A percentile compares a stretch with the other conserved stretches of the same genome.
These are phyloP conservation scores for Pulveroboletus ravenelii DNA, from an alignment of 768 basidiomycete species.

Conservation along the genomic window DNA sequence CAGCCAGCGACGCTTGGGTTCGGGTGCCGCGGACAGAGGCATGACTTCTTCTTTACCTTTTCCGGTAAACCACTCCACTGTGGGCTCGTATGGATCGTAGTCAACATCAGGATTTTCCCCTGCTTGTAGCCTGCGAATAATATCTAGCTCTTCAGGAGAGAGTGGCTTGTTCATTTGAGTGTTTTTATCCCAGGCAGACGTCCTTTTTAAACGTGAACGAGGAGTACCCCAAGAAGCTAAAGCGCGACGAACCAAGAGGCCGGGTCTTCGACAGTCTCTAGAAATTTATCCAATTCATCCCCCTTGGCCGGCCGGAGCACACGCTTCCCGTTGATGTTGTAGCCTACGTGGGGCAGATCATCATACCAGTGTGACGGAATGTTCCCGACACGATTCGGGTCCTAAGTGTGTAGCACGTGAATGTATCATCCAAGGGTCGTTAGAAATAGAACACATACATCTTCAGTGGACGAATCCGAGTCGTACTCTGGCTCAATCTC, in stretches of 20 bases:
- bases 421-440: background rate
- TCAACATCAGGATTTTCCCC: constrained; percentile 86
- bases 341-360: constrained; percentile 98
- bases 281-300: constrained; percentile 96
- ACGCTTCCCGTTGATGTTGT: constrained; percentile 91
- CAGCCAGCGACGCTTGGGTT: constrained; percentile 94
- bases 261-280: constrained; percentile 89
- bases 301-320: constrained; percentile 91
- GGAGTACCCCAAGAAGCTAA: background rate
- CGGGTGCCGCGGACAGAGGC: constrained; percentile 87
- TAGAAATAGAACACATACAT: constrained; percentile 46
- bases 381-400: constrained; percentile 92
- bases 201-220: constrained; percentile 47
- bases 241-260: constrained; percentile 63
- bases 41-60: constrained; percentile 92
- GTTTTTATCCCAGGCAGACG: constrained; percentile 86
- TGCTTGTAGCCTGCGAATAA: constrained; percentile 86
- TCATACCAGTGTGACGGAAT: constrained; percentile 99
- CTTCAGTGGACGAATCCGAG: constrained; percentile 88
- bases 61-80: constrained; percentile 94
- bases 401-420: constrained; percentile 40
- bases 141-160: constrained; percentile 86
- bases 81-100: constrained; percentile 93
- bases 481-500: constrained; percentile 90
- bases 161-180: constrained; percentile 82